Base-by-base conservation (phyloP, 805 yeast genomes). In the Cephaloascus albidus region DNA sequence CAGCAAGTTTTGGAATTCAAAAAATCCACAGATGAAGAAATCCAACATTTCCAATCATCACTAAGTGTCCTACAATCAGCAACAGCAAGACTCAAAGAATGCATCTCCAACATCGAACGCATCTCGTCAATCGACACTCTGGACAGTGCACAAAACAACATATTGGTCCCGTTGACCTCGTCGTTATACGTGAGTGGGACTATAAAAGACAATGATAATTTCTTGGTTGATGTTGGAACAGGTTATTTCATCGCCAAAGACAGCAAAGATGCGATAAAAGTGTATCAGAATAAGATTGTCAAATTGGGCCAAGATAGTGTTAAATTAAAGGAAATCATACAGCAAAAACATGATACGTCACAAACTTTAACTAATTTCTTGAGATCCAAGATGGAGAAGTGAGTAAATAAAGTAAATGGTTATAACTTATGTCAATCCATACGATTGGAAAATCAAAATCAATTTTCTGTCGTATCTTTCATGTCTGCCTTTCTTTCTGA, bases 181-280 rank as follows among this genome's bases (percentile, higher is more conserved):
- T 86, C 96, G 0, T 64, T 93, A 33, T 93, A 93, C 49, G 82
- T 93, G 20, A 95, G 96, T 3, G 98, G 97, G 2, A 74, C 67
- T 39, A 71, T 85, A 38, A 67, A 70, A 35, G 76, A 82, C 42
- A 72, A 72, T 38, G 72, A 80, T 43, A 78, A 72, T 42, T 93
- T 82, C 51, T 67, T 93, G 55, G 96, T 93, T 8, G 98, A 93
- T 55, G 81, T 93, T 19, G 98, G 98, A 28, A 93, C 98, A 0
- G 97, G 97, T 2, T 93, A 93, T 56, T 93, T 74, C 55, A 89
- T 88, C 15, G 96, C 87, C 54, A 93, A 93, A 60, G 59, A 59
- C 37, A 74, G 76, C 0, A 63, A 64, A 5, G 87, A 84, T 36
- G 82, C 96, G 2, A 65, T 75, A 44, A 59, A 57, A 40, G 90